phyloP scores from a whole-genome alignment of 352 stramenopile species.

The Phytophthora tentaculata region DNA sequence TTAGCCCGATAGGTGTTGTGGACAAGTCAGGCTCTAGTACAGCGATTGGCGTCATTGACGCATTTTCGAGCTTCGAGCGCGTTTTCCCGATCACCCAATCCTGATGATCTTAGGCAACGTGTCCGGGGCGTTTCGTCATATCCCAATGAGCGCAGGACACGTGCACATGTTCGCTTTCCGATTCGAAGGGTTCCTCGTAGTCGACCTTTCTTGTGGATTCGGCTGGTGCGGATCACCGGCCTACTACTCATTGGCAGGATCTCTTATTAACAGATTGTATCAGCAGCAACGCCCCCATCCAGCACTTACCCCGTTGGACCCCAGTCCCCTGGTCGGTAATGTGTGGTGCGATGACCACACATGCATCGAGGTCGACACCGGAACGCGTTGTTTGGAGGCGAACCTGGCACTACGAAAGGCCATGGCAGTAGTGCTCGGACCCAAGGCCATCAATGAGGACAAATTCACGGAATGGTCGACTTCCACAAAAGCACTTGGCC shows the following conservation, averaged over 20 bases:
- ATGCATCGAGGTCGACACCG: slow-evolving; percentile 9
- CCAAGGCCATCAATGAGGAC: slow-evolving; percentile 1
- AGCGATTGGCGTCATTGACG: no score
- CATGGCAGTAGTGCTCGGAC: background rate
- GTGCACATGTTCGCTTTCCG: slow-evolving; percentile 28
- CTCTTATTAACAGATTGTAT: slow-evolving; percentile 10
- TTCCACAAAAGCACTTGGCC: slow-evolving; percentile 3
- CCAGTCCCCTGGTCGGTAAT: background rate
- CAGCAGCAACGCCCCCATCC: background rate
- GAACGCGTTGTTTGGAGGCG: background rate
- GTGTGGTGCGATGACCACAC: slow-evolving; percentile 21
- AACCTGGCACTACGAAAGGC: slow-evolving; percentile 1
- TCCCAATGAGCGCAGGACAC: slow-evolving; percentile 2
- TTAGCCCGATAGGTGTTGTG: background rate
- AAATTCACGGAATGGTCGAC: background rate
- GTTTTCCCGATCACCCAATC: background rate
- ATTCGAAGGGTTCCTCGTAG: slow-evolving; percentile 9
- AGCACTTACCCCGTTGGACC: background rate
- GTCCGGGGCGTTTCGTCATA: slow-evolving; percentile 10
- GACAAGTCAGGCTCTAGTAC: slow-evolving; percentile 4
- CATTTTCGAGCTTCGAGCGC: background rate
- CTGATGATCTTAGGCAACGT: slow-evolving; percentile 16
- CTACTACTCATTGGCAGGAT: slow-evolving; percentile 6
- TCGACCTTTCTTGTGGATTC: slow-evolving; percentile 12
- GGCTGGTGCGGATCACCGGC: background rate